Percentiles rank a stretch among this genome's conserved stretches.
Conservation (phyloP, 2,329 filamentous ascomycete species). For the Botrytis cinerea region DNA sequence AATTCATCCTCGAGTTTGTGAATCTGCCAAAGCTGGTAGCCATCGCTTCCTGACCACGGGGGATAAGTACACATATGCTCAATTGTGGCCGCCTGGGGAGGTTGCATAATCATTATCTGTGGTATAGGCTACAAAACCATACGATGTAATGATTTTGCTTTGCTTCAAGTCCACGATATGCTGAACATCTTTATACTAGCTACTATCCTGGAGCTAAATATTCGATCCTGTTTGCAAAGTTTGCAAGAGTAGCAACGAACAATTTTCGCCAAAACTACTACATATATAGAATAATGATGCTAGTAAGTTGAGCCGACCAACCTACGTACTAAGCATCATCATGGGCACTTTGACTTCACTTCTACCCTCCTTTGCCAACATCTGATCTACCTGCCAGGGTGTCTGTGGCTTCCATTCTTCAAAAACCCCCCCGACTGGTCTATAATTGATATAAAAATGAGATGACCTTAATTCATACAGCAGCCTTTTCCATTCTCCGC, state of each 20-base stretch:
- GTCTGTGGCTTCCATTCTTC: conserved; percentile 1
- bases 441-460: conserved; percentile 9
- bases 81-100: too few species aligned
- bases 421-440: neutral
- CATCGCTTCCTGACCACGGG: too few species aligned
- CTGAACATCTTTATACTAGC: accelerated
- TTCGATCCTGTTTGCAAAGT: neutral
- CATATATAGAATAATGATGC: neutral
- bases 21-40: too few species aligned
- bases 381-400: conserved; percentile 8
- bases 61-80: too few species aligned
- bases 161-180: neutral
- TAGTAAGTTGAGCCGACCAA: too few species aligned
- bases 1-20: conserved; percentile 52
- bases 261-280: neutral
- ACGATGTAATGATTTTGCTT: neutral
- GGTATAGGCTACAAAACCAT: neutral
- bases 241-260: neutral
- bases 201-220: neutral
- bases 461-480: conserved; percentile 8
- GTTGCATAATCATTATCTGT: neutral
- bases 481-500: neutral
- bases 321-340: neutral
- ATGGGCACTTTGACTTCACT: neutral
- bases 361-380: neutral